A percentile compares a stretch with the other conserved stretches of the same genome.
Conservation (phyloP, 495 filamentous ascomycete genomes). For the Neurospora sp. region DNA sequence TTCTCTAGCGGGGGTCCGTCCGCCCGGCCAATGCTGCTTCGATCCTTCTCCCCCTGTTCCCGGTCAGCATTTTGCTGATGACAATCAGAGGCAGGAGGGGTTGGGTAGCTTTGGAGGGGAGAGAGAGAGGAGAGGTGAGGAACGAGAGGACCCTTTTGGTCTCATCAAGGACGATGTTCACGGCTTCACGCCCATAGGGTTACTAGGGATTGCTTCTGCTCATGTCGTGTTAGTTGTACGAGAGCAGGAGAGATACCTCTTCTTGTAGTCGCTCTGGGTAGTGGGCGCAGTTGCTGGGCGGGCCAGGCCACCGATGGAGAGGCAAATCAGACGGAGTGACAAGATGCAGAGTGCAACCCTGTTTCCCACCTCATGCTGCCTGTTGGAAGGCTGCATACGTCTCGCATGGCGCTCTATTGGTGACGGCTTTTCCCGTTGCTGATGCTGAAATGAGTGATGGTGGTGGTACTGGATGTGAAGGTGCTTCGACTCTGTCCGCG, state of each 20-base stretch:
- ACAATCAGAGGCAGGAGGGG: not conserved
- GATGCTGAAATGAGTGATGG: not conserved
- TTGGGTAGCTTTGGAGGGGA: not conserved
- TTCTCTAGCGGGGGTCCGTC: not conserved
- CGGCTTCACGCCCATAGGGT: not conserved
- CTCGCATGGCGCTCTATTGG: not conserved
- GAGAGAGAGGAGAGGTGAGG: not conserved
- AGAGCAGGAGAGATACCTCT: not conserved
- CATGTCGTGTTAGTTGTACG: not conserved
- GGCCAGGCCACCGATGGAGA: not conserved
- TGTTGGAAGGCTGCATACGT: not conserved
- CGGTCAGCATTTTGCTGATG: not conserved
- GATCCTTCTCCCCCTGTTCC: not conserved
- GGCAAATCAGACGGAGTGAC: not conserved
- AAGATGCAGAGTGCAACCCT: not conserved
- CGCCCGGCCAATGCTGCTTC: not conserved
- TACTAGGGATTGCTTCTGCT: not conserved
- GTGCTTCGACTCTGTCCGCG: not conserved
- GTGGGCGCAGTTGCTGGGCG: not conserved
- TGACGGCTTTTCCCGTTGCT: not conserved
- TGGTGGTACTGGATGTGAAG: not conserved
- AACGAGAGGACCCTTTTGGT: not conserved
- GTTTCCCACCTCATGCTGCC: not conserved
- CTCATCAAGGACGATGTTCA: not conserved
- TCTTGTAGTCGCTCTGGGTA: not conserved